These are phyloP conservation scores for Pseudogymnoascus sp. DNA, from an alignment of 2,329 filamentous ascomycete species.

Conservation along the genomic window DNA sequence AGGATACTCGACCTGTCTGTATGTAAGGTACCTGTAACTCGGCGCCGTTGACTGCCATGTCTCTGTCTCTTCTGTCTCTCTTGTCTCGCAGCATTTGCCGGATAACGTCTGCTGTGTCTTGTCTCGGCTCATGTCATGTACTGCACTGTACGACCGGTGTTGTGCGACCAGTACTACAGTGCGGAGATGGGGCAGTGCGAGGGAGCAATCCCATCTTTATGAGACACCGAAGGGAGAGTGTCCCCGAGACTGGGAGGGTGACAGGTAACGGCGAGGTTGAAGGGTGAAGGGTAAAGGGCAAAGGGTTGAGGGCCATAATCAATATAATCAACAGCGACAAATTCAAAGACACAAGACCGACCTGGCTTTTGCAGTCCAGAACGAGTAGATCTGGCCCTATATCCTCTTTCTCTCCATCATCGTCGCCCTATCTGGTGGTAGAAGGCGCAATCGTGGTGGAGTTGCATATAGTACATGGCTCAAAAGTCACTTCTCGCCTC, in stretches of 20 bases:
- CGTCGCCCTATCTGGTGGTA: neutral
- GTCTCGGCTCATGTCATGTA: conserved; percentile 2
- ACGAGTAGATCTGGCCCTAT: neutral
- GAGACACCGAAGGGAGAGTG: neutral
- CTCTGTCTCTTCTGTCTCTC: neutral
- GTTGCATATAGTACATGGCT: neutral
- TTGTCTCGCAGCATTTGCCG: neutral
- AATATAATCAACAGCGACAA: neutral
- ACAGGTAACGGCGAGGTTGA: neutral
- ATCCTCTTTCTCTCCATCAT: neutral
- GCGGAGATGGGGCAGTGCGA: neutral
- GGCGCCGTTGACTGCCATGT: neutral
- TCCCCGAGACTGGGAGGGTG: neutral
- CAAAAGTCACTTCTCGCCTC: conserved; percentile 3
- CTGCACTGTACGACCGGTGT: neutral
- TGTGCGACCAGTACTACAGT: neutral
- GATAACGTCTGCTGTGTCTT: neutral
- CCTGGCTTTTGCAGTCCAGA: neutral
- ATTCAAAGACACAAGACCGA: neutral
- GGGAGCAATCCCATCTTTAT: neutral
- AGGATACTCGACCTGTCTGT: neutral
- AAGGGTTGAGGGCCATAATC: neutral
- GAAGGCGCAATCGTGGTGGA: conserved; percentile 1
- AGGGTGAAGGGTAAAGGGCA: neutral
- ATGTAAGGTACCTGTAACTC: neutral